phyloP scores from a whole-genome alignment of 768 basidiomycete genomes.

The Kwoniella pini region DNA sequence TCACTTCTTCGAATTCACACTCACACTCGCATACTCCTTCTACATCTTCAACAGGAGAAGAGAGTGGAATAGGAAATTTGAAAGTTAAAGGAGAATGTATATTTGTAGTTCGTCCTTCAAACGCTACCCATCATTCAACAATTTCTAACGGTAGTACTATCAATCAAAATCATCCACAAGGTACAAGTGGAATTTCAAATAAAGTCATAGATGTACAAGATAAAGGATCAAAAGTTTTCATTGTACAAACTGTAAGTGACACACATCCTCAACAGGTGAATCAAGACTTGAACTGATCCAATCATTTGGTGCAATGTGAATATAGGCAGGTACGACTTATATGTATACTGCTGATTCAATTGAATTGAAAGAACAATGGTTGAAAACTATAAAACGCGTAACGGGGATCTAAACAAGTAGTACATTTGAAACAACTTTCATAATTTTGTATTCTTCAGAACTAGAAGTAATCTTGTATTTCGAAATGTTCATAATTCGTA shows the following conservation, averaged over 20 bases:
- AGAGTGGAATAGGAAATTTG: constrained; percentile 3
- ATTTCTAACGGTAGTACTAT: constrained; percentile 1
- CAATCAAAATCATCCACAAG: not conserved
- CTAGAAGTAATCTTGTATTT: too few species aligned
- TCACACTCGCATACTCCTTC: not conserved
- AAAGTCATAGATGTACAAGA: constrained; percentile 35
- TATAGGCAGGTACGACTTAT: constrained; percentile 24
- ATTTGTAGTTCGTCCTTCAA: constrained; percentile 28
- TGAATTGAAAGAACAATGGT: constrained; percentile 32
- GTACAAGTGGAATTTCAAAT: constrained; percentile 17
- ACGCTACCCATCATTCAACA: constrained; percentile 7
- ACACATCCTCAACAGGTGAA: constrained; percentile 1
- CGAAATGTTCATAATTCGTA: too few species aligned
- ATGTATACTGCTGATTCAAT: constrained; percentile 30
- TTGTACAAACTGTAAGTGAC: constrained; percentile 50
- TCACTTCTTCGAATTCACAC: not conserved
- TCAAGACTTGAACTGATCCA: not conserved
- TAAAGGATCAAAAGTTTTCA: constrained; percentile 42
- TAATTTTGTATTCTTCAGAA: too few species aligned
- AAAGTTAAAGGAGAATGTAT: constrained; percentile 49
- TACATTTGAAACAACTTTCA: too few species aligned
- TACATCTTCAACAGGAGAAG: not conserved
- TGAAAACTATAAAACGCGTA: constrained; percentile 8
- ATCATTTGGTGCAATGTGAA: too few species aligned
- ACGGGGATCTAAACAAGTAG: not conserved